These are phyloP conservation scores for Durio zibethinus DNA, from an alignment of 345 rosid genomes.

Conservation along the genomic window DNA sequence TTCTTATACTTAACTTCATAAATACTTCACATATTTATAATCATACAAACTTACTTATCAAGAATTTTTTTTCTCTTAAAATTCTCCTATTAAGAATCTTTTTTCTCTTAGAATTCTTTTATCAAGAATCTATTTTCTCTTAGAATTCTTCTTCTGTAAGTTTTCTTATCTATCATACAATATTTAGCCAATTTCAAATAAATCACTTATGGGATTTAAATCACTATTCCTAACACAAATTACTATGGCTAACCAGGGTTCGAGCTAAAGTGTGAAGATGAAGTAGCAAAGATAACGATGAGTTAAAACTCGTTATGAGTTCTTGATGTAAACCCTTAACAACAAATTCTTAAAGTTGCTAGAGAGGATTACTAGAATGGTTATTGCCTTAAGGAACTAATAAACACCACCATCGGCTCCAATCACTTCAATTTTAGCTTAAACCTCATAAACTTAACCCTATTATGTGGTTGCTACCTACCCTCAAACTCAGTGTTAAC, in stretches of 20 bases:
- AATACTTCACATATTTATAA: too few relatives aligned
- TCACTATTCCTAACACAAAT: too few relatives aligned
- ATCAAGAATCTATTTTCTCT: too few relatives aligned
- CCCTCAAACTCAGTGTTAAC: background rate
- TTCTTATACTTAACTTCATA: too few relatives aligned
- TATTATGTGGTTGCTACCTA: background rate
- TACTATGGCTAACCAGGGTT: slow-evolving; percentile 29
- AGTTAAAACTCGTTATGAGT: background rate
- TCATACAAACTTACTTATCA: too few relatives aligned
- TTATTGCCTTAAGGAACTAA: slow-evolving; percentile 1
- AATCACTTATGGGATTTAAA: too few relatives aligned
- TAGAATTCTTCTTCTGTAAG: too few relatives aligned
- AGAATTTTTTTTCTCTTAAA: too few relatives aligned
- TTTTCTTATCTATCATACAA: too few relatives aligned
- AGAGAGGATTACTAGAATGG: slow-evolving; percentile 18
- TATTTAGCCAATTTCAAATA: too few relatives aligned
- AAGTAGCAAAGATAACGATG: slow-evolving; percentile 16
- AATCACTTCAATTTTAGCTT: background rate
- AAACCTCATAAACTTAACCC: background rate
- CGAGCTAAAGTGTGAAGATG: slow-evolving; percentile 16
- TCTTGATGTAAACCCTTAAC: background rate
- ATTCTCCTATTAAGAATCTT: too few relatives aligned
- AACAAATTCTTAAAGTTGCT: slow-evolving; percentile 9
- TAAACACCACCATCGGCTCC: background rate
- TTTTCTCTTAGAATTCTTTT: too few relatives aligned